Evolutionary conservation across 805 yeast genomes (phyloP).

Genomic region (Torulaspora gathmanii): DNA sequence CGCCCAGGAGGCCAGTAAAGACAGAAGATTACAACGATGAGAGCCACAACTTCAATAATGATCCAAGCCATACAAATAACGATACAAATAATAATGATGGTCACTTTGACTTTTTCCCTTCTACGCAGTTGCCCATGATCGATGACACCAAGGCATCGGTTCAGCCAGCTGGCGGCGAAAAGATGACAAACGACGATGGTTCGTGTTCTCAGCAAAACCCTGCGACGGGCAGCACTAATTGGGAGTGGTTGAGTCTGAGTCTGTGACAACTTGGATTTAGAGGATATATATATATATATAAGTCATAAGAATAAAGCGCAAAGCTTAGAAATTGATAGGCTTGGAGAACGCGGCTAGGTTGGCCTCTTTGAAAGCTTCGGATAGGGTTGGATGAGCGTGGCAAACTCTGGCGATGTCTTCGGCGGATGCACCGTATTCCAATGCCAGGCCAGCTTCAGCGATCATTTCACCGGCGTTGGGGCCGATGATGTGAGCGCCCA

Average conservation of each 20-base stretch:
- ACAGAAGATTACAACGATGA: background rate
- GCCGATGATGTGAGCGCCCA: conserved; percentile 96
- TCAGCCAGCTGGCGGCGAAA: background rate
- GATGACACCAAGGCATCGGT: conserved; percentile 3
- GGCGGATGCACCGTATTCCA: conserved; percentile 97
- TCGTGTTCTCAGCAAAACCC: conserved; percentile 2
- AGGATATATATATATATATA: conserved; percentile 3
- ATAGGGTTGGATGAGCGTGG: conserved; percentile 97
- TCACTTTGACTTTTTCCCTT: conserved; percentile 3
- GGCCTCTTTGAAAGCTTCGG: conserved; percentile 98
- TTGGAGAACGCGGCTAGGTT: conserved; percentile 87
- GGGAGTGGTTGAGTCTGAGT: conserved; percentile 19
- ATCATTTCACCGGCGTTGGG: conserved; percentile 99
- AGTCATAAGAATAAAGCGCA: background rate
- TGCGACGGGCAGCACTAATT: conserved; percentile 12
- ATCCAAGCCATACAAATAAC: background rate
- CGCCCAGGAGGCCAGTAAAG: too few species aligned
- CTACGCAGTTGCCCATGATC: background rate
- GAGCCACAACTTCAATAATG: background rate
- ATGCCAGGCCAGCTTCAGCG: conserved; percentile 95
- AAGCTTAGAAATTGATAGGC: conserved; percentile 63
- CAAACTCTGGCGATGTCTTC: conserved; percentile 97
- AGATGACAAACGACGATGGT: background rate
- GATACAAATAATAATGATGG: background rate
- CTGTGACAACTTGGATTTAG: conserved; percentile 7